phyloP scores from a whole-genome alignment of 1,284 basidiomycete genomes.

The Pterulicium gracile region DNA sequence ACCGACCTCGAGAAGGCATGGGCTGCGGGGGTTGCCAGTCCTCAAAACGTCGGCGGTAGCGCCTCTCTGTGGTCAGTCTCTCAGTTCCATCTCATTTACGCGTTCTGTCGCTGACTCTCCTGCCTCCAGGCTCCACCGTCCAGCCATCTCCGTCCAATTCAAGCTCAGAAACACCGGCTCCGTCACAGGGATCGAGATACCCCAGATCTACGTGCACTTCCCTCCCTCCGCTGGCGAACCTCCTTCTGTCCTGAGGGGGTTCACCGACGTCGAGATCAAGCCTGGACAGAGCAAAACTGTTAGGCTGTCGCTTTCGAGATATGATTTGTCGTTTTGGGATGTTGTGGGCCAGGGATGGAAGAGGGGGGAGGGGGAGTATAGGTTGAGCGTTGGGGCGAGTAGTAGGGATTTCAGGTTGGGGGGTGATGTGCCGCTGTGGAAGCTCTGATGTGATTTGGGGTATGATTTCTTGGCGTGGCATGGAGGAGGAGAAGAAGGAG shows the following conservation, averaged over 20 bases:
- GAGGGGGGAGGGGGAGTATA: constrained; percentile 32
- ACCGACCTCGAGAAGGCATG: constrained; percentile 35
- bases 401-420: constrained; percentile 26
- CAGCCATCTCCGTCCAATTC: constrained; percentile 18
- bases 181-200: constrained; percentile 25
- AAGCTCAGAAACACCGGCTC: constrained; percentile 20
- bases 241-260: constrained; percentile 32
- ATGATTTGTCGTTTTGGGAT: constrained; percentile 38
- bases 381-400: constrained; percentile 39
- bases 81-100: constrained; percentile 7
- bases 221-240: constrained; percentile 28
- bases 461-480: too few relatives aligned
- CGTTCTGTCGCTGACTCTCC: constrained; percentile 12
- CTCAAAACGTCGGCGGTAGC: constrained; percentile 28
- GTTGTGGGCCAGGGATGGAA: constrained; percentile 38
- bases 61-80: constrained; percentile 13
- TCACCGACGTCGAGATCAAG: constrained; percentile 28
- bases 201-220: constrained; percentile 34
- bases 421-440: not conserved
- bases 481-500: too few relatives aligned
- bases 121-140: constrained; percentile 14
- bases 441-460: too few relatives aligned
- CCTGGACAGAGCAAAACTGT: constrained; percentile 24
- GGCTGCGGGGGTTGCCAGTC: constrained; percentile 39
- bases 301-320: constrained; percentile 27